A percentile compares a stretch with the other conserved stretches of the same genome.
These are phyloP conservation scores for Rhinocladiella similis DNA, from an alignment of 2,329 filamentous ascomycete species.

Conservation along the genomic window DNA sequence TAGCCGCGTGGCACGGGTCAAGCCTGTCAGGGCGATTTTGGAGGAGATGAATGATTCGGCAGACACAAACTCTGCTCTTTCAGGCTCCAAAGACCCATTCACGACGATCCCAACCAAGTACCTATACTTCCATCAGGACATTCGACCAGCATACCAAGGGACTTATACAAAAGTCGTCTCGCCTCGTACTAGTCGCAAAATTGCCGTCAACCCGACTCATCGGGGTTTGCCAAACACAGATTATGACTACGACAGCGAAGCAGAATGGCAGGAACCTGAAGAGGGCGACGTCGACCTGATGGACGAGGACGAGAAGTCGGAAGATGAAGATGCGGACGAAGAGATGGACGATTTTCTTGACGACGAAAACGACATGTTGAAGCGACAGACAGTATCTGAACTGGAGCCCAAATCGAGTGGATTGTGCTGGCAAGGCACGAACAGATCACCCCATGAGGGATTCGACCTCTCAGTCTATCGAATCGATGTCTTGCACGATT, in stretches of 20 bases:
- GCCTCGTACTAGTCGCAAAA: slow-evolving; percentile 40
- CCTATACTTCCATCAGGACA: slow-evolving; percentile 61
- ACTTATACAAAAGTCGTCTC: slow-evolving; percentile 57
- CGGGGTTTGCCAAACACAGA: slow-evolving; percentile 55
- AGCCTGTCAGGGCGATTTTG: slow-evolving; percentile 62
- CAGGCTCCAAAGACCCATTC: slow-evolving; percentile 13
- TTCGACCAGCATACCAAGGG: slow-evolving; percentile 63
- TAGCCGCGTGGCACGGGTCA: slow-evolving; percentile 28
- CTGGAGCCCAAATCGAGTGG: slow-evolving; percentile 77
- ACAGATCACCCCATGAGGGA: slow-evolving; percentile 44
- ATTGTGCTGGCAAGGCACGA: slow-evolving; percentile 74
- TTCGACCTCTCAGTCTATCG: slow-evolving; percentile 60
- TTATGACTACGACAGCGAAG: slow-evolving; percentile 68
- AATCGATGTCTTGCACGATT: slow-evolving; percentile 58
- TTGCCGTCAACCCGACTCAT: slow-evolving; percentile 57
- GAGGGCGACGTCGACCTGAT: slow-evolving; percentile 70
- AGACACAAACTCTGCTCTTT: slow-evolving; percentile 39
- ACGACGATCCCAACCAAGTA: slow-evolving; percentile 54
- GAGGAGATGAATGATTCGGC: slow-evolving; percentile 52
- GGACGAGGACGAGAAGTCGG: slow-evolving; percentile 64
- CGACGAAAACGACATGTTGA: slow-evolving; percentile 72
- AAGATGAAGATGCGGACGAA: slow-evolving; percentile 67
- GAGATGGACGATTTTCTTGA: slow-evolving; percentile 91
- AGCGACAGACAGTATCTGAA: slow-evolving; percentile 63
- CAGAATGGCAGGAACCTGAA: slow-evolving; percentile 67